Evolutionary conservation across 1,284 basidiomycete species (phyloP).

Genomic region (Tilletia setariae): DNA sequence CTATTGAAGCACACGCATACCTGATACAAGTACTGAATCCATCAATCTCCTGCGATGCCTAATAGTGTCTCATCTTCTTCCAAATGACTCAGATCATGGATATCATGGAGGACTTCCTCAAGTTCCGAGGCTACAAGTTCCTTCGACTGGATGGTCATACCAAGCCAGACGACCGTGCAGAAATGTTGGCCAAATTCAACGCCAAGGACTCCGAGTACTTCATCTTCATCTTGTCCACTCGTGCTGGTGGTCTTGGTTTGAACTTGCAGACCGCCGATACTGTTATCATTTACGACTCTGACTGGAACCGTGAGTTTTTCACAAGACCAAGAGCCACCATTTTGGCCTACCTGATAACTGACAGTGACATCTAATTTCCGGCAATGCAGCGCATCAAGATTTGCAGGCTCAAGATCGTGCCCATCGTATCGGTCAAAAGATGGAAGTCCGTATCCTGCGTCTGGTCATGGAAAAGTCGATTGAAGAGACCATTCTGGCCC

Average conservation of each 20-base stretch:
- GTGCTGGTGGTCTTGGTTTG: constrained; percentile 94
- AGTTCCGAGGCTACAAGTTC: constrained; percentile 83
- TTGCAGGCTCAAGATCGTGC: constrained; percentile 78
- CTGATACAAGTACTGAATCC: constrained; percentile 17
- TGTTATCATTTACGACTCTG: constrained; percentile 81
- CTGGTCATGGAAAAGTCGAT: constrained; percentile 98
- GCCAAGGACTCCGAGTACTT: constrained; percentile 82
- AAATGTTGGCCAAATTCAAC: constrained; percentile 86
- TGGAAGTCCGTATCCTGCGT: constrained; percentile 91
- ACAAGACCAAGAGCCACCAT: not conserved
- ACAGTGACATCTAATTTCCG: not conserved
- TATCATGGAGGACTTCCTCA: constrained; percentile 97
- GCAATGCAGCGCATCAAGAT: constrained; percentile 61
- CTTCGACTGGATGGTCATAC: constrained; percentile 95
- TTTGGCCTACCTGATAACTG: not conserved
- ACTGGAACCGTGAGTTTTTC: constrained; percentile 34
- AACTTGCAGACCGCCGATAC: constrained; percentile 98
- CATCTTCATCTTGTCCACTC: constrained; percentile 80
- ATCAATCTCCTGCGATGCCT: constrained; percentile 54
- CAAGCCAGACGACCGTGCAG: constrained; percentile 94
- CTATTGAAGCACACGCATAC: not conserved
- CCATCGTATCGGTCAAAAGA: constrained; percentile 99
- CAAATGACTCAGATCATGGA: constrained; percentile 99
- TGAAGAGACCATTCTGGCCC: constrained; percentile 92
- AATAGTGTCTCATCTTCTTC: constrained; percentile 80